These are phyloP conservation scores for Diaporthe eres DNA, from an alignment of 2,329 filamentous ascomycete genomes.

Conservation along the genomic window DNA sequence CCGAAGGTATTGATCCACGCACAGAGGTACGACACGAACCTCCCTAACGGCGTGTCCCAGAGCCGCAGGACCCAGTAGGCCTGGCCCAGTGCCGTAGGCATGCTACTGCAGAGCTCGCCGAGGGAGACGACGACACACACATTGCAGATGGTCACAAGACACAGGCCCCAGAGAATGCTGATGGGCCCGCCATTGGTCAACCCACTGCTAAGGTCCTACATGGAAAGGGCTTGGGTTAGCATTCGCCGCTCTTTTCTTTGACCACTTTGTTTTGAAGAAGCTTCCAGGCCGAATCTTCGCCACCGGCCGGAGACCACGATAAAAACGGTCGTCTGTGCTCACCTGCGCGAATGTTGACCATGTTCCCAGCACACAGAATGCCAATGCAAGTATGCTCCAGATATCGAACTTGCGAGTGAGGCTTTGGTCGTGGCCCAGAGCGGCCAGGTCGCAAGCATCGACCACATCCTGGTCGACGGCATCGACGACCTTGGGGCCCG, in stretches of 20 bases:
- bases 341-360: constrained; percentile 70
- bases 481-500: neutral
- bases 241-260: neutral
- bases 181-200: constrained; percentile 68
- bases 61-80: constrained; percentile 69
- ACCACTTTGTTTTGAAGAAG: too few species aligned
- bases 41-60: constrained; percentile 51
- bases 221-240: neutral
- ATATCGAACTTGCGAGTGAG: constrained; percentile 64
- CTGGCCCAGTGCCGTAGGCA: constrained; percentile 73
- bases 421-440: constrained; percentile 56
- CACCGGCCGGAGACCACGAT: neutral
- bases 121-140: constrained; percentile 67
- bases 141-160: constrained; percentile 66
- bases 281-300: too few species aligned
- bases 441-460: constrained; percentile 57
- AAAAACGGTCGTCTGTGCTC: neutral
- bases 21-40: constrained; percentile 68
- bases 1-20: constrained; percentile 74
- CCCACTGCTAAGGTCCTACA: constrained; percentile 59
- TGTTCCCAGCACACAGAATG: constrained; percentile 70
- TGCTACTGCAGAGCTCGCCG: constrained; percentile 69
- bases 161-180: constrained; percentile 68
- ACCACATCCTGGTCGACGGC: constrained; percentile 30
- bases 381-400: constrained; percentile 70